Evolutionary conservation across 208 protist genomes (phyloP), one percentile per base, ranked within the genome.

Genomic region (Blechomonas ayalai): DNA sequence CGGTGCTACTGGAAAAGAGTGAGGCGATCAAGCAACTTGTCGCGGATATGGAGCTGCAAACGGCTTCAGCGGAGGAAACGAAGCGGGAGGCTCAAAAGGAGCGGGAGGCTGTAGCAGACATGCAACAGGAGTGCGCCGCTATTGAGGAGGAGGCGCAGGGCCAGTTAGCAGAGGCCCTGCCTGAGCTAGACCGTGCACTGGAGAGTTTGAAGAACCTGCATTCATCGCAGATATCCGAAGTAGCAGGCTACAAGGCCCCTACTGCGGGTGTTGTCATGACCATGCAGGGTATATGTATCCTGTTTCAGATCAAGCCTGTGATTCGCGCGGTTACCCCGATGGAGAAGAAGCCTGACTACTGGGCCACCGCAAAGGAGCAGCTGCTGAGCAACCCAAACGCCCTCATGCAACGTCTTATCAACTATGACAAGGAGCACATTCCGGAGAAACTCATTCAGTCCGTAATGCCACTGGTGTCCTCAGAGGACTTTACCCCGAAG

Each of bases 231-330:
- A 95, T 99, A 43, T 89, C 81, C 9, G 97, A 99, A 71, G 91
- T 99, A 55, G 87, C 90, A 1, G 78, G 90, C 26, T 97, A 99
- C 73, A 89, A 93, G 55, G 81, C 79, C 6, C 97, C 97, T 1
- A 97, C 97, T 5, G 56, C 72, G 1, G 95, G 96, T 59, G 97
- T 99, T 0, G 79, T 97, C 28, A 87, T 98, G 72, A 97, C 97
- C 9, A 95, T 99, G 89, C 91, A 99, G 59, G 96, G 96, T 7
- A 96, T 99, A 47, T 98, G 95, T 67, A 98, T 99, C 55, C 73
- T 99, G 51, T 95, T 96, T 50, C 93, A 97, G 55, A 96, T 98
- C 27, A 93, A 95, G 56, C 80, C 97, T 13, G 75, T 95, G 33
- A 96, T 99, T 79, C 81, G 95, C 37, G 82, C 92, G 9, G 81